phyloP scores from a whole-genome alignment of 2,329 filamentous ascomycete genomes.

The Aspergillus novofumigatus region DNA sequence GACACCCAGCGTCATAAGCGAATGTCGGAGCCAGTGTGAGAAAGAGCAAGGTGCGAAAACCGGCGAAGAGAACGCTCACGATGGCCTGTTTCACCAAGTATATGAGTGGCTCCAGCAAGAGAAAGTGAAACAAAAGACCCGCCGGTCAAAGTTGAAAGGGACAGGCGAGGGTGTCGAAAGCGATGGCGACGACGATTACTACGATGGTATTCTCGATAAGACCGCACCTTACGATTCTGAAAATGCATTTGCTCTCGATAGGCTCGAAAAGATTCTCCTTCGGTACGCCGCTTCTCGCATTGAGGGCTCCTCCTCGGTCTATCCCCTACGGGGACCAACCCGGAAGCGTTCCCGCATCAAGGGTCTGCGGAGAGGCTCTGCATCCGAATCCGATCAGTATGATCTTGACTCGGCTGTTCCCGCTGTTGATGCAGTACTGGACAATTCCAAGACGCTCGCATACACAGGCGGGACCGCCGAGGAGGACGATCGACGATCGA shows the following conservation, averaged over 20 bases:
- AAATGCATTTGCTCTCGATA: slow-evolving; percentile 70
- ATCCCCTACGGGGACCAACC: slow-evolving; percentile 18
- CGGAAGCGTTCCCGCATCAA: slow-evolving; percentile 35
- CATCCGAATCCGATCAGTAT: slow-evolving; percentile 79
- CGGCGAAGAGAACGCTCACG: slow-evolving; percentile 30
- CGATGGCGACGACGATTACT: slow-evolving; percentile 21
- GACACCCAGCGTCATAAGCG: slow-evolving; percentile 21
- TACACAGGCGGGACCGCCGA: slow-evolving; percentile 59
- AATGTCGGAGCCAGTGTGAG: slow-evolving; percentile 21
- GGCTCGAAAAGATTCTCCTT: slow-evolving; percentile 67
- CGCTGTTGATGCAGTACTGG: slow-evolving; percentile 75
- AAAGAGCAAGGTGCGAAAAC: slow-evolving; percentile 21
- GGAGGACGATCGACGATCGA: slow-evolving; percentile 50
- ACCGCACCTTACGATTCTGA: slow-evolving; percentile 60
- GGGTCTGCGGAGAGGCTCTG: slow-evolving; percentile 46
- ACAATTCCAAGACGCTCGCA: slow-evolving; percentile 84
- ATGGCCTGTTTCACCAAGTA: slow-evolving; percentile 64
- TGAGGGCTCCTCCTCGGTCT: slow-evolving; percentile 17
- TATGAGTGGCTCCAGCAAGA: slow-evolving; percentile 81
- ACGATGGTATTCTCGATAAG: slow-evolving; percentile 28
- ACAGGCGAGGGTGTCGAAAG: slow-evolving; percentile 37
- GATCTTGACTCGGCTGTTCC: slow-evolving; percentile 83
- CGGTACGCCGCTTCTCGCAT: slow-evolving; percentile 36
- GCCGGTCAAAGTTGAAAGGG: slow-evolving; percentile 47
- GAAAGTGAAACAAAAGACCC: slow-evolving; percentile 60